Percentiles rank a stretch among this genome's conserved stretches.
These are phyloP conservation scores for Calonectria henricotiae DNA, from an alignment of 2,329 filamentous ascomycete genomes.

Conservation along the genomic window DNA sequence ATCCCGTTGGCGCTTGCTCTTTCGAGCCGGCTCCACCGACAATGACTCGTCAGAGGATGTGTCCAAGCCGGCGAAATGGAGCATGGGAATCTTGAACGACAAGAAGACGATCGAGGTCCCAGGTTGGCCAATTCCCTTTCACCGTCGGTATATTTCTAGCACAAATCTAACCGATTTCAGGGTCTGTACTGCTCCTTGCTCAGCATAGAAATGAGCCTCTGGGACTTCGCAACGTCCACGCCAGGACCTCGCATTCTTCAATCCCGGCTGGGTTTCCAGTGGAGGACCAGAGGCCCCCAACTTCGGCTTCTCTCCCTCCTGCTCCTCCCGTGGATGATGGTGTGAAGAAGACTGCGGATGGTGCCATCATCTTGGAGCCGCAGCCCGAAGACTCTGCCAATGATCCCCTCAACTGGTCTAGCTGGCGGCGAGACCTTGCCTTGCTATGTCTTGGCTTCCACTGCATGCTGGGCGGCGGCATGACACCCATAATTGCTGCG, in stretches of 20 bases:
- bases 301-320: constrained; percentile 41
- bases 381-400: constrained; percentile 94
- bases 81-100: constrained; percentile 88
- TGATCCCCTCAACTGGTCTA: constrained; percentile 93
- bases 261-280: constrained; percentile 65
- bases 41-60: constrained; percentile 35
- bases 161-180: constrained; percentile 56
- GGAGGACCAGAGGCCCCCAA: constrained; percentile 55
- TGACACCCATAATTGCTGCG: constrained; percentile 91
- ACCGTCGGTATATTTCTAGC: neutral
- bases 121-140: constrained; percentile 67
- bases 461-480: constrained; percentile 93
- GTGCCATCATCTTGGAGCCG: constrained; percentile 88
- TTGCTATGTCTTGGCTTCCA: constrained; percentile 90
- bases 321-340: constrained; percentile 54
- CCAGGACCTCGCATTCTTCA: constrained; percentile 73
- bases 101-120: constrained; percentile 88
- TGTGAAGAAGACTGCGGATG: constrained; percentile 86
- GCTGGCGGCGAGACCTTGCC: constrained; percentile 85
- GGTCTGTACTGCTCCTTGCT: constrained; percentile 73
- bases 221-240: constrained; percentile 72
- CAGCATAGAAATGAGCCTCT: constrained; percentile 72
- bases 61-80: constrained; percentile 65
- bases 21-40: constrained; percentile 37
- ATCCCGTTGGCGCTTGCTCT: constrained; percentile 45